These are phyloP conservation scores for Cladorrhinum sp. DNA, from an alignment of 2,329 filamentous ascomycete species.

Conservation along the genomic window DNA sequence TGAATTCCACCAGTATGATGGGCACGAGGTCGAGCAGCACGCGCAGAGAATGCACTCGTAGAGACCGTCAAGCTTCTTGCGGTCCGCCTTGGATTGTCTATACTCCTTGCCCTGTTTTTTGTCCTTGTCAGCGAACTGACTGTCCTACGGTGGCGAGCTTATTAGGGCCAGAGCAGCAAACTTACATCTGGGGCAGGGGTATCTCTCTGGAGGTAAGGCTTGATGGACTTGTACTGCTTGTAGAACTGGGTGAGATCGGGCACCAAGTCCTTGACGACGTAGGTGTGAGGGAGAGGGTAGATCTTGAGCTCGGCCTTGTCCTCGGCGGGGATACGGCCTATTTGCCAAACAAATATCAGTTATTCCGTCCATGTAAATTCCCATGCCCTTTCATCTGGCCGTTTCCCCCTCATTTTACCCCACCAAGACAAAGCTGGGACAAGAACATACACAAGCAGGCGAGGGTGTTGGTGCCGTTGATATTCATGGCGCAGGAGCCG, in stretches of 20 bases:
- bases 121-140: slow-evolving; percentile 15
- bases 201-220: slow-evolving; percentile 93
- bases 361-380: not conserved
- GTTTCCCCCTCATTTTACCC: not conserved
- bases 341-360: slow-evolving; percentile 2
- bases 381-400: not conserved
- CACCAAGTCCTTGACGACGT: slow-evolving; percentile 98
- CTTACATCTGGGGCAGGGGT: slow-evolving; percentile 79
- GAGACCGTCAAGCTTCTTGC: slow-evolving; percentile 93
- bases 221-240: slow-evolving; percentile 99
- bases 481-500: slow-evolving; percentile 99
- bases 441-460: slow-evolving; percentile 79
- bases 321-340: slow-evolving; percentile 91
- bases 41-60: slow-evolving; percentile 99
- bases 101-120: slow-evolving; percentile 75
- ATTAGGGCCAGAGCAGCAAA: slow-evolving; percentile 22
- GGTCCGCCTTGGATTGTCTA: slow-evolving; percentile 86
- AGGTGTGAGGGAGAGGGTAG: slow-evolving; percentile 97
- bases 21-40: slow-evolving; percentile 98
- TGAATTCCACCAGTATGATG: slow-evolving; percentile 99
- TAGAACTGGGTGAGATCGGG: slow-evolving; percentile 98
- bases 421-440: not conserved
- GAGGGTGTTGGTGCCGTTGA: slow-evolving; percentile 96
- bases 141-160: not conserved
- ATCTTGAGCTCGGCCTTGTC: slow-evolving; percentile 80